These are phyloP conservation scores for Podospora conica DNA, from an alignment of 495 filamentous ascomycete genomes.

Conservation along the genomic window DNA sequence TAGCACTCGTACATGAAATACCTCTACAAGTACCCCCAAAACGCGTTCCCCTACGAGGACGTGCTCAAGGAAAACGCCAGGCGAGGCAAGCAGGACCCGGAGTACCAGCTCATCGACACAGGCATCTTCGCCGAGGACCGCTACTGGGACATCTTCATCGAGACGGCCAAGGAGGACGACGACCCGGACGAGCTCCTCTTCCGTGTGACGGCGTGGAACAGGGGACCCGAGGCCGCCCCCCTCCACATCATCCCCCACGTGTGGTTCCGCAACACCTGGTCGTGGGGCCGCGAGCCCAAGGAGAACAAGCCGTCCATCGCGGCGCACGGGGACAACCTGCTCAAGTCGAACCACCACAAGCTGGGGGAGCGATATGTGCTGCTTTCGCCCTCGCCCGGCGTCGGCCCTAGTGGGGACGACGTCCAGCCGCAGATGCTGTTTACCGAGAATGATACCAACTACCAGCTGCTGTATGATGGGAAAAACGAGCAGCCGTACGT, in stretches of 20 bases:
- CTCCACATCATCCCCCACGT: conserved; percentile 92
- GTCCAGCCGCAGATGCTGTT: conserved; percentile 78
- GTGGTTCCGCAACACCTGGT: conserved; percentile 97
- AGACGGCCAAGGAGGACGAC: conserved; percentile 87
- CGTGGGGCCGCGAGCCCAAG: conserved; percentile 71
- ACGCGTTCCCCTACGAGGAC: conserved; percentile 84
- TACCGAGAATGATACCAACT: conserved; percentile 94
- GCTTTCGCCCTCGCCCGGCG: conserved; percentile 83
- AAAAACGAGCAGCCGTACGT: conserved; percentile 78
- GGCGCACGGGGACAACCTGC: conserved; percentile 55
- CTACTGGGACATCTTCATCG: conserved; percentile 97
- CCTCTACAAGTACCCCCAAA: conserved; percentile 94
- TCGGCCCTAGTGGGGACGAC: conserved; percentile 70
- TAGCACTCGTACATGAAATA: conserved; percentile 99
- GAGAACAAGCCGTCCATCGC: conserved; percentile 71
- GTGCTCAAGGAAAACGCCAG: conserved; percentile 75
- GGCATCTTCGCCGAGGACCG: conserved; percentile 85
- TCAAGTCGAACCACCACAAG: conserved; percentile 66
- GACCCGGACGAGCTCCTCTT: conserved; percentile 88
- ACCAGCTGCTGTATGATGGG: conserved; percentile 63
- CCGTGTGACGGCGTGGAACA: conserved; percentile 92
- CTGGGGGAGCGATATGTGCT: conserved; percentile 79
- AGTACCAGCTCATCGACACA: conserved; percentile 90
- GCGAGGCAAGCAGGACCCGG: conserved; percentile 64
- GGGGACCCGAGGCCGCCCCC: conserved; percentile 81